Conservation (phyloP, 2,329 filamentous ascomycete genomes). For the Trichoderma endophyticum region DNA sequence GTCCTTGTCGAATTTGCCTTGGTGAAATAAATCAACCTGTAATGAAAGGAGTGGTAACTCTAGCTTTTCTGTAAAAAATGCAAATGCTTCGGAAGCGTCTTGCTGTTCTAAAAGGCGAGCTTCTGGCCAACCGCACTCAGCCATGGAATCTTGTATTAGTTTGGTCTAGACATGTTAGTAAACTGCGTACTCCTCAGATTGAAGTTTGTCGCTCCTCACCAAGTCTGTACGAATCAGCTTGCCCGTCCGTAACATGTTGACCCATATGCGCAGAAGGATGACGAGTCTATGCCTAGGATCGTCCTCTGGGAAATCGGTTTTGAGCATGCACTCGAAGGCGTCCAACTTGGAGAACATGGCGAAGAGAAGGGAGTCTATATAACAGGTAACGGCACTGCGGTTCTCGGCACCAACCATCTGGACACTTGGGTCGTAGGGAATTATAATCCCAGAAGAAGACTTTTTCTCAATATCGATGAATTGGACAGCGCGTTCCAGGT, state of each 20-base stretch:
- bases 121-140: constrained; percentile 84
- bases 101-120: constrained; percentile 77
- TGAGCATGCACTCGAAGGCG: constrained; percentile 90
- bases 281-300: constrained; percentile 69
- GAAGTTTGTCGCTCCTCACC: constrained; percentile 45
- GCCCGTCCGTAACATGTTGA: constrained; percentile 84
- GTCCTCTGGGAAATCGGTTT: constrained; percentile 67
- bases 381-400: constrained; percentile 84
- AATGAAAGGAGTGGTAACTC: constrained; percentile 83
- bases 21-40: constrained; percentile 93
- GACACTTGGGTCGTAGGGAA: constrained; percentile 67
- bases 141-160: constrained; percentile 76
- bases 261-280: constrained; percentile 81
- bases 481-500: constrained; percentile 71
- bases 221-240: constrained; percentile 82
- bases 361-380: constrained; percentile 85
- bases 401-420: constrained; percentile 84
- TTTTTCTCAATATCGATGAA: constrained; percentile 76
- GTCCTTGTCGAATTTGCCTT: constrained; percentile 77
- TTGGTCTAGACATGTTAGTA: constrained; percentile 57
- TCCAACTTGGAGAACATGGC: constrained; percentile 91
- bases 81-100: constrained; percentile 93
- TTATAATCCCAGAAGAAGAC: constrained; percentile 74
- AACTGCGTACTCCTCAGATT: not conserved
- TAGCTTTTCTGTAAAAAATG: constrained; percentile 86